phyloP scores from a whole-genome alignment of 1,139 yeast genomes.

The Nematodospora anomalae region DNA sequence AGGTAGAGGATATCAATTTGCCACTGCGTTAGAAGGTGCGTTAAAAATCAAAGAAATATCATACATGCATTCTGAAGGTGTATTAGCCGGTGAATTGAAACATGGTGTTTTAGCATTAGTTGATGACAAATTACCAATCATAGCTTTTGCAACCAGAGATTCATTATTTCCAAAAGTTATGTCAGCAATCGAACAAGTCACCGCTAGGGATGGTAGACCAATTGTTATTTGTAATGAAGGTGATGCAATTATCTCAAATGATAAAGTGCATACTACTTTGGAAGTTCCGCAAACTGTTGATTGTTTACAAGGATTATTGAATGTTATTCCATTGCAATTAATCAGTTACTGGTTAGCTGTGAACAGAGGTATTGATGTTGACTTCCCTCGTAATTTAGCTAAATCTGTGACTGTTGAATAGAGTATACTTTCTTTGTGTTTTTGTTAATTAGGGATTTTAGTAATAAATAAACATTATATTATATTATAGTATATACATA shows the following conservation, averaged over 20 bases:
- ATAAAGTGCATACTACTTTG: conserved; percentile 63
- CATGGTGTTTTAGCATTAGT: conserved; percentile 98
- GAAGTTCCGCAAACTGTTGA: conserved; percentile 96
- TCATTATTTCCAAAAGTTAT: conserved; percentile 94
- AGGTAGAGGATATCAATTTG: conserved; percentile 97
- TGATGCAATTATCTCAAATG: conserved; percentile 57
- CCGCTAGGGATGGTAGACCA: conserved; percentile 97
- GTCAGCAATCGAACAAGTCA: conserved; percentile 95
- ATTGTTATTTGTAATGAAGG: conserved; percentile 91
- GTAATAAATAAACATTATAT: conserved; percentile 1
- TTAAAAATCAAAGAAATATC: conserved; percentile 97
- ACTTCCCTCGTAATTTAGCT: conserved; percentile 98
- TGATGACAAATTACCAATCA: conserved; percentile 89
- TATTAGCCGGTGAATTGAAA: conserved; percentile 96
- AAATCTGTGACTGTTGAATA: conserved; percentile 96
- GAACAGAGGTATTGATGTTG: conserved; percentile 93
- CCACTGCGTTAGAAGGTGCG: conserved; percentile 98
- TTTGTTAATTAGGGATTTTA: conserved; percentile 2
- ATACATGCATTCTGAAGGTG: conserved; percentile 99
- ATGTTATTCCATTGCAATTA: conserved; percentile 92
- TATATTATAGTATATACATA: conserved; percentile 3
- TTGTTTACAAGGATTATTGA: conserved; percentile 94
- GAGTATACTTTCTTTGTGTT: conserved; percentile 7
- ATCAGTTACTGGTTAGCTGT: conserved; percentile 98
- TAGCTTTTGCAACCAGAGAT: conserved; percentile 97